phyloP scores from a whole-genome alignment of 2,329 filamentous ascomycete genomes.

The Xylariaceae sp. region DNA sequence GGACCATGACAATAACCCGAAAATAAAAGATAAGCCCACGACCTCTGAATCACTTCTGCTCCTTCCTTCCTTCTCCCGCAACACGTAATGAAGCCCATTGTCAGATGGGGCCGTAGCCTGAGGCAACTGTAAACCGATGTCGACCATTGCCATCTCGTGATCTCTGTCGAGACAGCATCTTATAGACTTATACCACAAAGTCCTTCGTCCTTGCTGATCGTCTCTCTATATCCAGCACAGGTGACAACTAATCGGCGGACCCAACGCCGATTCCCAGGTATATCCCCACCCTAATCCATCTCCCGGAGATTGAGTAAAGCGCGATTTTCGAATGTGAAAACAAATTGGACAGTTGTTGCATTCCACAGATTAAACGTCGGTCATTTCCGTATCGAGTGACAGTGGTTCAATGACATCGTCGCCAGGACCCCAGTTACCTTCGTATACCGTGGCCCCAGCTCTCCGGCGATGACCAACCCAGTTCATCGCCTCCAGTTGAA shows the following conservation, averaged over 20 bases:
- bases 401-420: conserved; percentile 40
- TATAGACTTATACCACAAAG: conserved; percentile 19
- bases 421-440: conserved; percentile 92
- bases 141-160: conserved; percentile 14
- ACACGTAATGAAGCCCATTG: conserved; percentile 3
- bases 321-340: conserved; percentile 19
- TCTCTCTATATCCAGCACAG: conserved; percentile 30
- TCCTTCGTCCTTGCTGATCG: conserved; percentile 11
- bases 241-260: conserved; percentile 27
- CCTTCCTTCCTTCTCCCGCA: conserved; percentile 1
- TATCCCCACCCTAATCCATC: conserved; percentile 27
- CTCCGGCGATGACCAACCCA: conserved; percentile 76
- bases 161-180: conserved; percentile 15
- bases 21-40: background rate
- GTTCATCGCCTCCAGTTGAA: conserved; percentile 65
- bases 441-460: conserved; percentile 88
- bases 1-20: background rate
- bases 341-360: conserved; percentile 17
- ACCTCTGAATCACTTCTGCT: background rate
- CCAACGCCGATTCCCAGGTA: conserved; percentile 28
- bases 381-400: conserved; percentile 53
- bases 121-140: background rate
- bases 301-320: conserved; percentile 30
- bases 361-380: conserved; percentile 42
- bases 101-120: conserved; percentile 10